Conservation (phyloP, 108 stramenopile genomes). For the Skeletonema potamos region DNA sequence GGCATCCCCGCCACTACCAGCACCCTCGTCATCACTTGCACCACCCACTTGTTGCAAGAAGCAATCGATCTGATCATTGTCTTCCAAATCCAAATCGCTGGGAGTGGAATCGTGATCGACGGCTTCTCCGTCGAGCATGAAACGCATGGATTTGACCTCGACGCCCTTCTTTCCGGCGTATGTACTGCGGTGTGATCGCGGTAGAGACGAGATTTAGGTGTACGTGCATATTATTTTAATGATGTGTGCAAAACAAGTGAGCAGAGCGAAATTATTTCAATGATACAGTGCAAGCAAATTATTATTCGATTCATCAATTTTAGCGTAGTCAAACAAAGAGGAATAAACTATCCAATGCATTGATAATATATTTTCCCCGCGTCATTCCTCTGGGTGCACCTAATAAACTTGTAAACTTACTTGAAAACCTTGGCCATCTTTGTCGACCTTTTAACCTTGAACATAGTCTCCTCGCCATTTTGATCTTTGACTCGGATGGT, state of each 20-base stretch:
- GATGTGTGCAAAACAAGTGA: background rate
- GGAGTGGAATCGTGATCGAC: conserved; percentile 55
- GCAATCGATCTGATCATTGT: conserved; percentile 80
- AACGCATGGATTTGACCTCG: conserved; percentile 41
- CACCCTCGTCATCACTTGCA: background rate
- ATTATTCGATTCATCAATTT: background rate
- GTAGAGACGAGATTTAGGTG: background rate
- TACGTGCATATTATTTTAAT: background rate
- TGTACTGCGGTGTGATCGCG: conserved; percentile 34
- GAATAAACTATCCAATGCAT: background rate
- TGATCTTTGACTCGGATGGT: conserved; percentile 56
- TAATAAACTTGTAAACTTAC: background rate
- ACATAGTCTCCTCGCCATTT: conserved; percentile 64
- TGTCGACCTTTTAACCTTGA: conserved; percentile 74
- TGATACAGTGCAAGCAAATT: background rate
- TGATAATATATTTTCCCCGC: background rate
- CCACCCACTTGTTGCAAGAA: conserved; percentile 44
- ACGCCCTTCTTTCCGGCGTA: conserved; percentile 71
- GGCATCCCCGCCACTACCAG: background rate
- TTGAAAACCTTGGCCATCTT: conserved; percentile 53
- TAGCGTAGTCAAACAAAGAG: background rate
- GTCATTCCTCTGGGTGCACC: background rate
- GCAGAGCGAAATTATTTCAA: background rate
- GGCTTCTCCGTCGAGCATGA: conserved; percentile 72
- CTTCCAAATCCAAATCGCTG: conserved; percentile 64